phyloP scores from a whole-genome alignment of 2,329 filamentous ascomycete genomes.

The Didymella arachidicola region DNA sequence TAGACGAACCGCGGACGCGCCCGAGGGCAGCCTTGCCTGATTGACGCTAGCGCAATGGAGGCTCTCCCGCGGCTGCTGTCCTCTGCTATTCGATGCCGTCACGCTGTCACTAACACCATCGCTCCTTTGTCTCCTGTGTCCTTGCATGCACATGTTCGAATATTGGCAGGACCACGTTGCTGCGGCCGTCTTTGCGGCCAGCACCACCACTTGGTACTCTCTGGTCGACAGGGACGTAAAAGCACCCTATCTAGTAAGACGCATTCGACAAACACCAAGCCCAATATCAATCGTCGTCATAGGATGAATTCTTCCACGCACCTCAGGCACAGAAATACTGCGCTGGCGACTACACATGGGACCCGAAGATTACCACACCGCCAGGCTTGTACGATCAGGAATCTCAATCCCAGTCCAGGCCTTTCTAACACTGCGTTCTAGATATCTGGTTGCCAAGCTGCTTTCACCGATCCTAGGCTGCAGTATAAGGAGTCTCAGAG shows the following conservation, averaged over 20 bases:
- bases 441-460: conserved; percentile 54
- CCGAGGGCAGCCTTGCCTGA: conserved; percentile 25
- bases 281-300: conserved; percentile 11
- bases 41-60: conserved; percentile 29
- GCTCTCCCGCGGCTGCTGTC: conserved; percentile 24
- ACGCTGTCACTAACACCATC: conserved; percentile 7
- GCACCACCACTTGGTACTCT: conserved; percentile 38
- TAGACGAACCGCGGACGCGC: conserved; percentile 18
- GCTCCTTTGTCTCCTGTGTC: neutral
- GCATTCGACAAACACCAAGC: neutral
- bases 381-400: conserved; percentile 70
- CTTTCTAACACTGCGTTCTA: conserved; percentile 20
- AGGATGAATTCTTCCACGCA: conserved; percentile 90
- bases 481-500: conserved; percentile 48
- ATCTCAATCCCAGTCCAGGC: neutral
- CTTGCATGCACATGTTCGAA: conserved; percentile 7
- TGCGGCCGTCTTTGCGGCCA: conserved; percentile 33
- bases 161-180: conserved; percentile 39
- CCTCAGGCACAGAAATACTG: conserved; percentile 92
- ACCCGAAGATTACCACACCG: conserved; percentile 96
- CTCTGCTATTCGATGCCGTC: conserved; percentile 19
- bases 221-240: conserved; percentile 59
- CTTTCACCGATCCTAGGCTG: conserved; percentile 52
- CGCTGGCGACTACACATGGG: conserved; percentile 75
- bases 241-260: conserved; percentile 65